Conservation (phyloP, 1,284 basidiomycete species). For the Malassezia furfur region DNA sequence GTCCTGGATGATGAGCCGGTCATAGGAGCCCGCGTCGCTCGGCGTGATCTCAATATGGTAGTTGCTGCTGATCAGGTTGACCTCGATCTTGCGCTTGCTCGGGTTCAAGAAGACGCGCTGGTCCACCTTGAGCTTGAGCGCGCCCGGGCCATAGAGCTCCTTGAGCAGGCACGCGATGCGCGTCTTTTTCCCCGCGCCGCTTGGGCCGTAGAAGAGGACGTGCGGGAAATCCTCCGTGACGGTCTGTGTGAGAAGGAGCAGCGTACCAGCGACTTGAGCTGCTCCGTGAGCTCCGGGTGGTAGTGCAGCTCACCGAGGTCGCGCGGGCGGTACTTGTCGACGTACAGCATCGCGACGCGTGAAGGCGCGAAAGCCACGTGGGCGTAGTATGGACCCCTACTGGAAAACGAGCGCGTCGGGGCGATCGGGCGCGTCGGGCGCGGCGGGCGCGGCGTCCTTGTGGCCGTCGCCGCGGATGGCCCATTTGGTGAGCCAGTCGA, state of each 20-base stretch:
- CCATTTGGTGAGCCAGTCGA: constrained; percentile 29
- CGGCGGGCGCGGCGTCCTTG: no score
- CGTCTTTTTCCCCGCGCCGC: constrained; percentile 96
- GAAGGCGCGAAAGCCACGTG: not conserved
- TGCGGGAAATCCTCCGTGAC: constrained; percentile 73
- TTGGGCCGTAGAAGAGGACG: constrained; percentile 93
- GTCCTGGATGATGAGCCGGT: constrained; percentile 91
- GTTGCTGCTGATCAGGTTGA: constrained; percentile 84
- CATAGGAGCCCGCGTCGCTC: constrained; percentile 91
- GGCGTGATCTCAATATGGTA: constrained; percentile 97
- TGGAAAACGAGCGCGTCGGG: not conserved
- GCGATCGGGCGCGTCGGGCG: not conserved
- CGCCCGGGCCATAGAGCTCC: constrained; percentile 81
- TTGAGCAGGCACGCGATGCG: constrained; percentile 69
- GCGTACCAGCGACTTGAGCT: constrained; percentile 69
- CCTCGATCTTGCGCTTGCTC: constrained; percentile 84
- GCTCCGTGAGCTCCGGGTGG: constrained; percentile 68
- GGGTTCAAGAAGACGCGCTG: constrained; percentile 93
- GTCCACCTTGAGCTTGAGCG: constrained; percentile 97
- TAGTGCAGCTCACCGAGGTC: constrained; percentile 79
- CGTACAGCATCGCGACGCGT: constrained; percentile 35
- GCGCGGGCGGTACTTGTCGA: constrained; percentile 69
- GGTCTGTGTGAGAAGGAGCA: constrained; percentile 17
- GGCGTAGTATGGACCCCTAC: not conserved
- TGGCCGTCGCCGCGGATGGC: not conserved